phyloP scores from a whole-genome alignment of 2,329 filamentous ascomycete species.

The Claviceps cyperi region DNA sequence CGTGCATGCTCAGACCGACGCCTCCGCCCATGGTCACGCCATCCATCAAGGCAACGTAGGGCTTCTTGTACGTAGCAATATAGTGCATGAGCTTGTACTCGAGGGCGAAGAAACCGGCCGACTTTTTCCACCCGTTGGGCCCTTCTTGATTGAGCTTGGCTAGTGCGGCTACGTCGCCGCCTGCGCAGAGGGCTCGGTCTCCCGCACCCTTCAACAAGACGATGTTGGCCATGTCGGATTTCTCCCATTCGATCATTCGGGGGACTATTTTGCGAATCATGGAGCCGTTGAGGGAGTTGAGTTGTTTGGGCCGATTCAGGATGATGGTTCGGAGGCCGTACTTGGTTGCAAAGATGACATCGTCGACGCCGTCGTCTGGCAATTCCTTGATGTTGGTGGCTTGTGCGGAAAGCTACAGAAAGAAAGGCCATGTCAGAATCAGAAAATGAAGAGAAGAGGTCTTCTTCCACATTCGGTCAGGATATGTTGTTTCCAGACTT shows the following conservation, averaged over 20 bases:
- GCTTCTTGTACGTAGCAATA: conserved; percentile 86
- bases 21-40: conserved; percentile 98
- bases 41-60: conserved; percentile 91
- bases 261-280: conserved; percentile 94
- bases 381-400: conserved; percentile 35
- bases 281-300: conserved; percentile 83
- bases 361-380: conserved; percentile 61
- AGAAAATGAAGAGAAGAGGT: not conserved
- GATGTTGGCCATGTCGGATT: conserved; percentile 86
- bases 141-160: conserved; percentile 59
- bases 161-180: conserved; percentile 75
- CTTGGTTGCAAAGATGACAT: conserved; percentile 81
- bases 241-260: conserved; percentile 81
- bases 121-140: conserved; percentile 54
- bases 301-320: conserved; percentile 83
- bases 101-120: conserved; percentile 74
- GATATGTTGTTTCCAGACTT: not conserved
- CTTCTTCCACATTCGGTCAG: not conserved
- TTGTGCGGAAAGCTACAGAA: conserved; percentile 20
- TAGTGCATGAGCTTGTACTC: conserved; percentile 96
- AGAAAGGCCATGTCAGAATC: not conserved
- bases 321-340: conserved; percentile 87
- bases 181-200: conserved; percentile 75
- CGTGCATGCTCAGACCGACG: conserved; percentile 85
- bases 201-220: conserved; percentile 86